Evolutionary conservation across 2,329 filamentous ascomycete species (phyloP).

Genomic region (Calonectria fujianensis): DNA sequence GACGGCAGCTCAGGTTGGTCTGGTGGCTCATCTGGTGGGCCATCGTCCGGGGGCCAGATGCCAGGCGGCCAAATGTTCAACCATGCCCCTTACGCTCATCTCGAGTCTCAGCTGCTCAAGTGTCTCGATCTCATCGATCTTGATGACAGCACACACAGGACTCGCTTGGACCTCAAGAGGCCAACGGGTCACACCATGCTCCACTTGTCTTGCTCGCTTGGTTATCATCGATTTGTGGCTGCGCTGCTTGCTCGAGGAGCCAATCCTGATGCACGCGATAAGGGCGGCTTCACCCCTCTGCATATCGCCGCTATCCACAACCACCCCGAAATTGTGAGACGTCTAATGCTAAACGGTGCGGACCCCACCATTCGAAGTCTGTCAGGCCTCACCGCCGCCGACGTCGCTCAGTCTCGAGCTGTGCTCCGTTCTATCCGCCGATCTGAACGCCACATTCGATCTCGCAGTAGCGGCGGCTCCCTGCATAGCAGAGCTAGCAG

Average conservation of each 20-base stretch:
- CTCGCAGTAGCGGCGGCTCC: conserved; percentile 80
- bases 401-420: conserved; percentile 80
- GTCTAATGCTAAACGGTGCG: conserved; percentile 83
- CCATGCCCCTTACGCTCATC: conserved; percentile 67
- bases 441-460: conserved; percentile 77
- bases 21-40: conserved; percentile 61
- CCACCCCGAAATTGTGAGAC: conserved; percentile 84
- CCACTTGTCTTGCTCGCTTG: conserved; percentile 85
- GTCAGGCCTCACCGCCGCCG: conserved; percentile 81
- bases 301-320: conserved; percentile 87
- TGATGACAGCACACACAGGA: conserved; percentile 81
- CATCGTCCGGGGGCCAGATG: conserved; percentile 65
- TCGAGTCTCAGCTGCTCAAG: conserved; percentile 82
- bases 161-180: conserved; percentile 79
- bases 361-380: conserved; percentile 82
- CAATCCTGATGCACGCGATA: conserved; percentile 83
- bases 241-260: conserved; percentile 86
- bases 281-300: conserved; percentile 87
- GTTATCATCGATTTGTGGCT: conserved; percentile 84
- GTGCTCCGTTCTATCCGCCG: conserved; percentile 79
- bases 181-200: conserved; percentile 87
- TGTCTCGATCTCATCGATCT: conserved; percentile 87
- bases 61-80: conserved; percentile 66
- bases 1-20: conserved; percentile 70
- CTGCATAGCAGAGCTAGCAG: conserved; percentile 79